Conservation (phyloP, 208 protist species). For the Angomonas desouzai region DNA sequence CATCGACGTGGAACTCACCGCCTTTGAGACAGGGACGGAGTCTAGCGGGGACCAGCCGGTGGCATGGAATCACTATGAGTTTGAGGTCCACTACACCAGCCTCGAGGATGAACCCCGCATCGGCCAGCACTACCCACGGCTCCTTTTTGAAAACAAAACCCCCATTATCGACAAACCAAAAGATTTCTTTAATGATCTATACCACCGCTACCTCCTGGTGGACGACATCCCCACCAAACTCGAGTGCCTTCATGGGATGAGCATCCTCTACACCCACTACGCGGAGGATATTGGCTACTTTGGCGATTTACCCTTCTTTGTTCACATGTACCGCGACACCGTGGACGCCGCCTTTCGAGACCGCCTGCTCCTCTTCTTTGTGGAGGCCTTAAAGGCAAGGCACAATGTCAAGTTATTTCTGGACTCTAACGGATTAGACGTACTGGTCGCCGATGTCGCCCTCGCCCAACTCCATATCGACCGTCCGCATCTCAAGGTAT, state of each 20-base stretch:
- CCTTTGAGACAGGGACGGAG: conserved; percentile 48
- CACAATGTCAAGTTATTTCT: conserved; percentile 93
- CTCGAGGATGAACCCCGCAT: conserved; percentile 86
- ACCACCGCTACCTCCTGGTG: conserved; percentile 91
- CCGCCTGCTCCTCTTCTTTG: conserved; percentile 82
- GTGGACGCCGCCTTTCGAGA: conserved; percentile 80
- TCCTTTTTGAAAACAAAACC: conserved; percentile 81
- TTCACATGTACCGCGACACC: conserved; percentile 73
- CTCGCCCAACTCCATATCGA: conserved; percentile 93
- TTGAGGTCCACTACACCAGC: conserved; percentile 89
- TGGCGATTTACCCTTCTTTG: conserved; percentile 78
- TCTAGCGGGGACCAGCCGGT: conserved; percentile 31
- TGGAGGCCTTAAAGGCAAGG: conserved; percentile 48
- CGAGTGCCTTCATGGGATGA: conserved; percentile 87
- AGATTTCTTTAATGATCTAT: conserved; percentile 92
- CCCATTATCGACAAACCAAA: conserved; percentile 70
- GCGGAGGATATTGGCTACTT: conserved; percentile 78
- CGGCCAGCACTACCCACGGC: conserved; percentile 83
- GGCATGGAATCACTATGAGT: conserved; percentile 94
- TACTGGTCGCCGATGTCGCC: conserved; percentile 83
- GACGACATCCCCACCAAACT: conserved; percentile 53
- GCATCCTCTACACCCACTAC: conserved; percentile 88
- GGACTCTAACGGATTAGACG: conserved; percentile 75
- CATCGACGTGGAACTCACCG: conserved; percentile 81
- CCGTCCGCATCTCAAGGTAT: conserved; percentile 64